Evolutionary conservation across 2,329 filamentous ascomycete species (phyloP).

Genomic region (Sporothrix euskadiensis): DNA sequence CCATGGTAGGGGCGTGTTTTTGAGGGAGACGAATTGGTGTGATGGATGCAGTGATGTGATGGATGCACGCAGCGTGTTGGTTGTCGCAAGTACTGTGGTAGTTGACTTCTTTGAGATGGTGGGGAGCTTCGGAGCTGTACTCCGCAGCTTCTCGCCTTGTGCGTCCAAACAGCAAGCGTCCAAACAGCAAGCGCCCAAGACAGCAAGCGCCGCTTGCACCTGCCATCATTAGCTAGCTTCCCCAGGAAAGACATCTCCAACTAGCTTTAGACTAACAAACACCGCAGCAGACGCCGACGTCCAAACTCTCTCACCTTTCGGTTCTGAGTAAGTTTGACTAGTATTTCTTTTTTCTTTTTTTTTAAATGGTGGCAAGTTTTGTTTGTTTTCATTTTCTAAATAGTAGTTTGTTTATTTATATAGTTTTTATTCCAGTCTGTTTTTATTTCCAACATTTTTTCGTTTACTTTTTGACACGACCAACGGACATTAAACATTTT

Average conservation of each 20-base stretch:
- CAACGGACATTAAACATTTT: background rate
- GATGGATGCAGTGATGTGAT: background rate
- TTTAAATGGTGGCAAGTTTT: background rate
- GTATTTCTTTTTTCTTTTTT: background rate
- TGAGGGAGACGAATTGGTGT: background rate
- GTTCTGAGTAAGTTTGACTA: background rate
- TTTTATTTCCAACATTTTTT: background rate
- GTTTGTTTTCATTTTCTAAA: background rate
- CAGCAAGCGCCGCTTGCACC: background rate
- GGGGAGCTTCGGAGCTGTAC: background rate
- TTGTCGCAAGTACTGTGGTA: background rate
- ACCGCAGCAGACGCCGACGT: background rate
- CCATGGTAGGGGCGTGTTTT: conserved; percentile 35
- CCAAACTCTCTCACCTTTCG: background rate
- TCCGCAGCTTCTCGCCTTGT: background rate
- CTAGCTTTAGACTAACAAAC: background rate
- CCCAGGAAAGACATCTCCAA: background rate
- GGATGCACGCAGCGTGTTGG: background rate
- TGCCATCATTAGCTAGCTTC: conserved; percentile 6
- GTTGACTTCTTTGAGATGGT: background rate
- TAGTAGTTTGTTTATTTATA: background rate
- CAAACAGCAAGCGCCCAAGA: background rate
- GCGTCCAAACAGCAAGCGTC: background rate
- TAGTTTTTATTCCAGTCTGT: background rate
- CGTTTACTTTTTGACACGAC: background rate